Percentiles rank a stretch among this genome's conserved stretches.
Conservation (phyloP, 805 yeast genomes). For the Candida dajiaensis region DNA sequence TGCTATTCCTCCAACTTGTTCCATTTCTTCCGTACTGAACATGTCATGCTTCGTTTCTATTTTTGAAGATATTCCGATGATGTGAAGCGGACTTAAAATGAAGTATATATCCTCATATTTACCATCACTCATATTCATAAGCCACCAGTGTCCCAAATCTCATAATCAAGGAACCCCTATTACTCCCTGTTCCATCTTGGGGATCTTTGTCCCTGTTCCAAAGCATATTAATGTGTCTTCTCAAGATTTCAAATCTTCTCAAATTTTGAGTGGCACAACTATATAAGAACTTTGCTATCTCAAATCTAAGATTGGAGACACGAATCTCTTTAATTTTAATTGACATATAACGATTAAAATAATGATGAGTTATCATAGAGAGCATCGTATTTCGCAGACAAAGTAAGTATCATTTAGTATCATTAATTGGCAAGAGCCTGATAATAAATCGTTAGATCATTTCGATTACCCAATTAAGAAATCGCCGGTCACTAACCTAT, state of each 20-base stretch:
- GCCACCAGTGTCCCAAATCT: neutral
- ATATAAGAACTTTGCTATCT: neutral
- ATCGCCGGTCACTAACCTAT: neutral
- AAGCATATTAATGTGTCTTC: neutral
- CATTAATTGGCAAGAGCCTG: too few species aligned
- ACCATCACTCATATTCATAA: neutral
- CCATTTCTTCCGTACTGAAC: too few species aligned
- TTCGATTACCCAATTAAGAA: constrained; percentile 1
- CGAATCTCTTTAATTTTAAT: neutral
- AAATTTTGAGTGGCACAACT: neutral
- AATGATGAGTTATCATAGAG: constrained; percentile 12
- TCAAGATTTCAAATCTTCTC: neutral
- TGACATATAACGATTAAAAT: neutral
- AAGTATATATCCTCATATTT: neutral
- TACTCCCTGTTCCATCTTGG: neutral
- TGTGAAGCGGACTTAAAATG: too few species aligned
- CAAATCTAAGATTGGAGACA: neutral
- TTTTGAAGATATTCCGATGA: too few species aligned
- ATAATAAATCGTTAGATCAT: constrained; percentile 1
- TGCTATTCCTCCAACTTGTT: neutral
- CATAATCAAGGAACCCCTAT: neutral
- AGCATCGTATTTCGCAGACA: constrained; percentile 1
- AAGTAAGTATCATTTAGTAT: constrained; percentile 3
- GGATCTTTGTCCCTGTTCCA: neutral
- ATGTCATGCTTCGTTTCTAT: too few species aligned